These are phyloP conservation scores for Alloascoidea africana DNA, from an alignment of 805 yeast genomes.

Conservation along the genomic window DNA sequence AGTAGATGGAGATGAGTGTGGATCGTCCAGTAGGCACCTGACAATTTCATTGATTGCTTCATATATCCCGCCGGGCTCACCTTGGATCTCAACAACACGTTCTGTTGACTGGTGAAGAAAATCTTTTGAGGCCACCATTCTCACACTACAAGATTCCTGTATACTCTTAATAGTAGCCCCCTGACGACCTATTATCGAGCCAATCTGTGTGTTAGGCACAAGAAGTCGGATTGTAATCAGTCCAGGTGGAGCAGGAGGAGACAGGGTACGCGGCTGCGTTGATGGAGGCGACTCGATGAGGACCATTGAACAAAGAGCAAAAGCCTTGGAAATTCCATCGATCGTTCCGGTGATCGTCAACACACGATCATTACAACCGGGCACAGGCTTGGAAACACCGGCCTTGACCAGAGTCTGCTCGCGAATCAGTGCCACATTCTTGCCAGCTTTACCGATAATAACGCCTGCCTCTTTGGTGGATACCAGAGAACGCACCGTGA, in stretches of 20 bases:
- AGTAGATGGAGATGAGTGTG: slow-evolving; percentile 49
- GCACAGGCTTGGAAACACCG: slow-evolving; percentile 68
- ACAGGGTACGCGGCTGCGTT: slow-evolving; percentile 44
- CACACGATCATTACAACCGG: slow-evolving; percentile 73
- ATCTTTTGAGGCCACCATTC: slow-evolving; percentile 80
- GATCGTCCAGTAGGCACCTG: slow-evolving; percentile 62
- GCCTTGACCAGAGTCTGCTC: slow-evolving; percentile 69
- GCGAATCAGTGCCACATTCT: slow-evolving; percentile 60
- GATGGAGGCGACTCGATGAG: slow-evolving; percentile 37
- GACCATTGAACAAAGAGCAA: slow-evolving; percentile 55
- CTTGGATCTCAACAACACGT: slow-evolving; percentile 78
- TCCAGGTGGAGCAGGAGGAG: slow-evolving; percentile 32
- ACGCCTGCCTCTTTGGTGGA: slow-evolving; percentile 84
- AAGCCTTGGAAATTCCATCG: slow-evolving; percentile 52
- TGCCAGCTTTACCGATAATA: slow-evolving; percentile 76
- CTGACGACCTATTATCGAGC: slow-evolving; percentile 74
- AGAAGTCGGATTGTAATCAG: slow-evolving; percentile 50
- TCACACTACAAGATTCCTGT: slow-evolving; percentile 52
- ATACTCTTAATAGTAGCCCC: slow-evolving; percentile 71
- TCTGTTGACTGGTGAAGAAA: slow-evolving; percentile 72
- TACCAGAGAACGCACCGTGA: slow-evolving; percentile 40
- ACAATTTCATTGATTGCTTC: slow-evolving; percentile 42
- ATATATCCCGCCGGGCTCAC: slow-evolving; percentile 48
- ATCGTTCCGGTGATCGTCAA: slow-evolving; percentile 64
- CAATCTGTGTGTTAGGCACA: slow-evolving; percentile 76